Evolutionary conservation across 164 flowering plant species (phyloP), one percentile per base, ranked within the genome.

Genomic region (Piper betle): DNA sequence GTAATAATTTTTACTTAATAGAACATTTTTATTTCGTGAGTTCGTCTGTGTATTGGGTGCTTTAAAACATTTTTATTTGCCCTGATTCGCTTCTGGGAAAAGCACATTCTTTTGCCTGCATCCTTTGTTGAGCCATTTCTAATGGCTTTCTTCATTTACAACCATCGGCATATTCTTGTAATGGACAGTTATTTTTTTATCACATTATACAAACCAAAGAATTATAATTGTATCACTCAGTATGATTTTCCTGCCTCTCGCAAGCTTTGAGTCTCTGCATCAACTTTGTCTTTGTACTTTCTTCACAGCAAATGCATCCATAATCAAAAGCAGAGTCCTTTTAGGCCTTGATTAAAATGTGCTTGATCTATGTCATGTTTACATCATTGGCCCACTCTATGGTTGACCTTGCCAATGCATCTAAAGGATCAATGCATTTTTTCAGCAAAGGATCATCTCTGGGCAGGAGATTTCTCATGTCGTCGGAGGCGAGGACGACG

Each of bases 401-500:
- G 3, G 86, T 71, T 65, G 84, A 82, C 48, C 82, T 72, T 12
- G 79, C 89, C 69, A 86, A 73, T 10, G 86, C 80, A 71, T 84
- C 89, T 76, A 77, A 70, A 18, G 87, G 89, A 58, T 84, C 78
- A 39, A 81, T 70, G 38, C 87, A 84, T 66, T 66, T 81, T 59
- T 64, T 78, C 15, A 74, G 71, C 57, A 86, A 80, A 55, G 87
- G 88, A 56, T 86, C 93, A 33, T 76, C 76, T 2, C 43, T 72
- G 13, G 93, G 88, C 66, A 86, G 58, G 57, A 86, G 73, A 56
- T 63, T 73, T 11, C 53, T 76, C 72, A 84, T 63, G 41, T 84
- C 82, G 62, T 86, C 82, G 19, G 84, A 81, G 62, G 87, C 89
- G 60, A 86, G 78, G 61, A 86, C 69, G 33, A 86, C 71, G 19